Evolutionary conservation across 768 basidiomycete genomes (phyloP), one percentile per base, ranked within the genome.

Genomic region (Cyclocybe cylindracea): DNA sequence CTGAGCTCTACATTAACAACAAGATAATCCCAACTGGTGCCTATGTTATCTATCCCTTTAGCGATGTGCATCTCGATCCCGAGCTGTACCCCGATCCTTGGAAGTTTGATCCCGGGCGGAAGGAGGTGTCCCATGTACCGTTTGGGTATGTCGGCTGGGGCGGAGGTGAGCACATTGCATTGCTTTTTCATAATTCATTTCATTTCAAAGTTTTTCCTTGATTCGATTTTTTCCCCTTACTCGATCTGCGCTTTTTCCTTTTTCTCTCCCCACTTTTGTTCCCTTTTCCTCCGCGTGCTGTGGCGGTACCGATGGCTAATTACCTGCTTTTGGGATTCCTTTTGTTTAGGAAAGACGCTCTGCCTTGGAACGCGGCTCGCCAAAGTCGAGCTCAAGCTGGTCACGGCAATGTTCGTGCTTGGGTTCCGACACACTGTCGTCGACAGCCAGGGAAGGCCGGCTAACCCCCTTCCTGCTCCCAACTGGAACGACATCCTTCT

Each of bases 401-500:
- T 89, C 39, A 73, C 82, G 10, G 82, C 87, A 47, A 79, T 87
- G 73, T 78, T 89, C 62, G 67, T 89, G 18, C 70, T 89, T 43
- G 82, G 82, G 29, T 87, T 84, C 63, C 79, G 80, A 54, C 80
- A 84, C 63, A 69, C 67, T 39, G 68, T 84, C 51, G 79, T 88
- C 10, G 83, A 89, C 61, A 67, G 67, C 34, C 63, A 57, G 24
- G 88, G 85, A 34, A 69, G 71, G 56, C 68, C 68, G 6, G 47
- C 66, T 70, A 53, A 60, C 56, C 56, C 59, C 14, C 18, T 68
- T 8, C 86, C 87, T 33, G 74, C 66, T 35, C 89, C 89, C 8
- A 85, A 91, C 61, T 90, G 89, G 89, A 90, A 91, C 67, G 87
- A 90, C 63, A 80, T 80, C 52, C 74, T 88, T 39, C 70, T 83